A percentile compares a stretch with the other conserved stretches of the same genome.
Conservation (phyloP, 2,329 filamentous ascomycete genomes). For the Venturia nashicola region DNA sequence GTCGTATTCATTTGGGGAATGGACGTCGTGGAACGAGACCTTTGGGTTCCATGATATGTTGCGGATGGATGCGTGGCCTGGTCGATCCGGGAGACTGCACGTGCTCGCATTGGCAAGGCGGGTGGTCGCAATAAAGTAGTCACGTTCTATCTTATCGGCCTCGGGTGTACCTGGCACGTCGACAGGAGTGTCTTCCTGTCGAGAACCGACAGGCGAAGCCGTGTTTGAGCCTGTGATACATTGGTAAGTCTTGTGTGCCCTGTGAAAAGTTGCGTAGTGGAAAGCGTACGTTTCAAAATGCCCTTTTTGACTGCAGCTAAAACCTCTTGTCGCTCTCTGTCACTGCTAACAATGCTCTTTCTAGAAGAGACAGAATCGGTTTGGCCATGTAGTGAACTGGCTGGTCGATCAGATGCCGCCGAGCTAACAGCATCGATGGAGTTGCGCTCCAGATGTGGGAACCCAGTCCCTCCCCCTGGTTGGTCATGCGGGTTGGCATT, state of each 20-base stretch:
- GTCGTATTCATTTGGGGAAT: constrained; percentile 92
- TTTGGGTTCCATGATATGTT: constrained; percentile 74
- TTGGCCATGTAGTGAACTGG: constrained; percentile 16
- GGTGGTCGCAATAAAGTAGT: constrained; percentile 76
- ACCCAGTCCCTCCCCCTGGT: constrained; percentile 61
- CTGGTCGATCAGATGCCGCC: constrained; percentile 18
- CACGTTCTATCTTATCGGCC: constrained; percentile 66
- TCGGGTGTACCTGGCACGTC: constrained; percentile 80
- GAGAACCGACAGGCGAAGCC: constrained; percentile 47
- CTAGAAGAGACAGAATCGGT: constrained; percentile 41
- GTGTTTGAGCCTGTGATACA: constrained; percentile 34
- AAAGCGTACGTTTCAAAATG: constrained; percentile 71
- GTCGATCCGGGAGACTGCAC: constrained; percentile 71
- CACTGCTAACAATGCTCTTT: constrained; percentile 84
- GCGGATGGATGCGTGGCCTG: constrained; percentile 61
- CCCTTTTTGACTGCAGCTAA: constrained; percentile 88
- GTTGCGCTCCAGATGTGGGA: constrained; percentile 73
- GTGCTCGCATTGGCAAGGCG: constrained; percentile 58
- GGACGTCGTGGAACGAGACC: constrained; percentile 91
- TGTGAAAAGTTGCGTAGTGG: neutral
- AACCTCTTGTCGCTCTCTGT: constrained; percentile 81
- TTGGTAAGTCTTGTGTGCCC: neutral
- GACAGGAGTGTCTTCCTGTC: constrained; percentile 41
- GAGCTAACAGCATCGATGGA: constrained; percentile 54
- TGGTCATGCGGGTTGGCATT: constrained; percentile 57